Percentiles rank a stretch among this genome's conserved stretches.
These are phyloP conservation scores for Xylariaceae sp. DNA, from an alignment of 2,329 filamentous ascomycete genomes.

Conservation along the genomic window DNA sequence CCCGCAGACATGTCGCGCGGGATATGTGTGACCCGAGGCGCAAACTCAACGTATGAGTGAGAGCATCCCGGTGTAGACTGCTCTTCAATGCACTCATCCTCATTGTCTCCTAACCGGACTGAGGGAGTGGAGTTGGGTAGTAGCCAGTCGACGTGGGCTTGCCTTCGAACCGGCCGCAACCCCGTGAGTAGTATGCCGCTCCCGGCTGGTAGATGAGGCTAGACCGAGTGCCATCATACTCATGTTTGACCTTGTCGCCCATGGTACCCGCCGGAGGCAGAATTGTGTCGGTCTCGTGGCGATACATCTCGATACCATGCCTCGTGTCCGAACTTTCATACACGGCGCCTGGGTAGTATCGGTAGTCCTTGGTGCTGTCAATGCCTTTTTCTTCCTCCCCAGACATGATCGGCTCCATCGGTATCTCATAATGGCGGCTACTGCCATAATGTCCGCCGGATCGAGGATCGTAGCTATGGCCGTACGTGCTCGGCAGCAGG, in stretches of 20 bases:
- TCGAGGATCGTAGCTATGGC: constrained; percentile 32
- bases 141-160: constrained; percentile 45
- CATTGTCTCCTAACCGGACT: constrained; percentile 41
- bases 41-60: neutral
- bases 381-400: constrained; percentile 45
- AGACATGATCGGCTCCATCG: constrained; percentile 43
- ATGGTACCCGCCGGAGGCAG: constrained; percentile 23
- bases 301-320: constrained; percentile 42
- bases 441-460: constrained; percentile 32
- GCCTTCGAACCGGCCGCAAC: constrained; percentile 45
- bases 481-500: constrained; percentile 33
- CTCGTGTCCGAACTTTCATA: constrained; percentile 41
- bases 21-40: too few species aligned
- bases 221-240: constrained; percentile 39
- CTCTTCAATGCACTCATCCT: too few species aligned
- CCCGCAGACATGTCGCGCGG: constrained; percentile 12
- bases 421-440: constrained; percentile 40
- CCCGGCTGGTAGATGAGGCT: constrained; percentile 42
- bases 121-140: constrained; percentile 45
- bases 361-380: constrained; percentile 41
- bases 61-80: too few species aligned
- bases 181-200: constrained; percentile 30
- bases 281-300: constrained; percentile 23
- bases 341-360: constrained; percentile 45
- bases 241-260: constrained; percentile 40